Percentiles rank a stretch among this genome's conserved stretches.
phyloP scores from a whole-genome alignment of 169 alveolate species.

The Cryptosporidium viatorum region DNA sequence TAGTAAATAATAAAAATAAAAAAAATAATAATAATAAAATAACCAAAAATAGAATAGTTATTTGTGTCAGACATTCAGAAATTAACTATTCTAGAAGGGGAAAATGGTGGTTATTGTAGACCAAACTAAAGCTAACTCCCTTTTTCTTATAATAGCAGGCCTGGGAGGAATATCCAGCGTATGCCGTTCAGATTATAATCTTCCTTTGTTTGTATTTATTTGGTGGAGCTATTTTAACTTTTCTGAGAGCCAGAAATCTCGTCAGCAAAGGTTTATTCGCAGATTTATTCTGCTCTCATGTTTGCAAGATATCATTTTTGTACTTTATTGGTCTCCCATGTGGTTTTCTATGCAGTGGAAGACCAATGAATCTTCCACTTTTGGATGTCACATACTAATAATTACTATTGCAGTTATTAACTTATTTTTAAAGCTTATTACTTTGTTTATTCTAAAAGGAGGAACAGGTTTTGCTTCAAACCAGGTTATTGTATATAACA shows the following conservation, averaged over 20 bases:
- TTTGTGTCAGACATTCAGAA: background rate
- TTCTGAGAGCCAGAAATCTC: constrained; percentile 38
- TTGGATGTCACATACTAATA: constrained; percentile 35
- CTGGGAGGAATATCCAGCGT: constrained; percentile 50
- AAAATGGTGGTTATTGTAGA: constrained; percentile 47
- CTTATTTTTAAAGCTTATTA: constrained; percentile 23
- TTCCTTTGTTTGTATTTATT: constrained; percentile 50
- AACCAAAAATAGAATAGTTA: background rate
- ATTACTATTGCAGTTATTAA: constrained; percentile 1
- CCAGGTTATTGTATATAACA: constrained; percentile 40
- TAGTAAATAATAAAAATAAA: background rate
- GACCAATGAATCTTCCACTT: constrained; percentile 61
- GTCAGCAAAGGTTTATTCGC: constrained; percentile 59
- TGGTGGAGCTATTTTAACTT: constrained; percentile 73
- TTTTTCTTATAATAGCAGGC: constrained; percentile 46
- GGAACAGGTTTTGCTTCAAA: constrained; percentile 66
- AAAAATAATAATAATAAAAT: background rate
- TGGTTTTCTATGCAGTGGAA: constrained; percentile 76
- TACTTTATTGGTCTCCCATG: constrained; percentile 65
- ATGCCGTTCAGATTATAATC: constrained; percentile 62
- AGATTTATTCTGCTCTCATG: constrained; percentile 64
- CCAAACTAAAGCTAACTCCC: constrained; percentile 32
- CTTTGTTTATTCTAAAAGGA: constrained; percentile 44
- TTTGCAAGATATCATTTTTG: constrained; percentile 33
- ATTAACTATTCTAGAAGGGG: background rate